Conservation (phyloP, 768 basidiomycete genomes). For the Phylloporus sp. region DNA sequence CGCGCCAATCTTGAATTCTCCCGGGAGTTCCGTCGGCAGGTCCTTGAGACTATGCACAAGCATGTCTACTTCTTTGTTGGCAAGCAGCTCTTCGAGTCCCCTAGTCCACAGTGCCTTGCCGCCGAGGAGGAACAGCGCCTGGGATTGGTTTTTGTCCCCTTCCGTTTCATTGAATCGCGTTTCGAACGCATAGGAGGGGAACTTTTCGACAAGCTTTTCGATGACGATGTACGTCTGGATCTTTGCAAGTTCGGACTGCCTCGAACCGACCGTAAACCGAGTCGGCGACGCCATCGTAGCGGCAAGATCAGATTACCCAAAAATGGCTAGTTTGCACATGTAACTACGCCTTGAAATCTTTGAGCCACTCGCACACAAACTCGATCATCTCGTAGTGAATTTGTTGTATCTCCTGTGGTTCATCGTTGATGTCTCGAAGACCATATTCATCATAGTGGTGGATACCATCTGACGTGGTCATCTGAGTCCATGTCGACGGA, state of each 20-base stretch:
- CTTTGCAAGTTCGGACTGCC: conserved; percentile 83
- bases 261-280: conserved; percentile 74
- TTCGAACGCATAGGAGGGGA: conserved; percentile 47
- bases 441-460: conserved; percentile 77
- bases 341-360: conserved; percentile 33
- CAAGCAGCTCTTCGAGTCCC: conserved; percentile 85
- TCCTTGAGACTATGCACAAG: conserved; percentile 93
- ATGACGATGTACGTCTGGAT: conserved; percentile 83
- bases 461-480: conserved; percentile 48
- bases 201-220: conserved; percentile 51
- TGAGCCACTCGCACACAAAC: conserved; percentile 76
- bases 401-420: conserved; percentile 72
- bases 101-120: conserved; percentile 96
- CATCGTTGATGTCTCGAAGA: conserved; percentile 48
- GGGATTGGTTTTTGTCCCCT: conserved; percentile 87
- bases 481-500: background rate
- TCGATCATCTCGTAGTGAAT: conserved; percentile 77
- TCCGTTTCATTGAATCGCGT: conserved; percentile 64
- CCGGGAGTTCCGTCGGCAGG: conserved; percentile 81
- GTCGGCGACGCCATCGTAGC: conserved; percentile 28
- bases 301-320: background rate
- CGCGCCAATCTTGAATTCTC: conserved; percentile 79
- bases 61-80: conserved; percentile 73
- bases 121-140: conserved; percentile 82
- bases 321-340: too few relatives aligned